Evolutionary conservation across 2,329 filamentous ascomycete genomes (phyloP), one percentile per base, ranked within the genome.

Genomic region (Fusarium lateritium): DNA sequence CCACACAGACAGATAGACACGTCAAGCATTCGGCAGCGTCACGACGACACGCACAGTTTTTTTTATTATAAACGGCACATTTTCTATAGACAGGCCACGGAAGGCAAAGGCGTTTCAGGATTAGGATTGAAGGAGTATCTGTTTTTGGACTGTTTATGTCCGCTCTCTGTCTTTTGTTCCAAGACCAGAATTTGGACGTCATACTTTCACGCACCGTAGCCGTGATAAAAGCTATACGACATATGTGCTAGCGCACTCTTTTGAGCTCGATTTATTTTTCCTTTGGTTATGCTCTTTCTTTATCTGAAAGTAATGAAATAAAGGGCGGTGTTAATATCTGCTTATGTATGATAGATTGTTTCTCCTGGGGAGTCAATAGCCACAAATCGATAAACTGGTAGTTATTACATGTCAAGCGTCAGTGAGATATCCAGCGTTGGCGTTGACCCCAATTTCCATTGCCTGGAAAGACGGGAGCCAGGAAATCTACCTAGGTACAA

Each of bases 11-110:
- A 55, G 42, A 65, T 61, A 53, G 45, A 71, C 22, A 66, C 54
- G 49, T 54, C 51, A 46, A 62, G 44, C 56, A 69, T 68, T 26
- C 42, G 39, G 38, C 42, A 68, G 65, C 64, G 60, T 66, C 60
- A 71, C 55, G 68, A 71, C 61, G 68, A 71, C 47, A 71, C 57
- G 68, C 53, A 69, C 51, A 65, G 42, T 65, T 71, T 26, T 71
- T 26, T 56, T 40, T 57, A 56, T 40, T 57, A 56, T 51, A 61
- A 50, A 56, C 42, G 55, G 62, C 50, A 64, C 43, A 50, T 62
- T 62, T 40, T 46, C 13, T 46, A 70, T 68, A 70, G 67, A 70
- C 39, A 34, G 56, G 59, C 54, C 49, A 69, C 28, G 47, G 63
- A 50, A 28, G 59, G 67, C 51, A 54, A 21, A 43, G 67, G 67